Conservation (phyloP, 306 rosid species). For the Datisca glomerata region DNA sequence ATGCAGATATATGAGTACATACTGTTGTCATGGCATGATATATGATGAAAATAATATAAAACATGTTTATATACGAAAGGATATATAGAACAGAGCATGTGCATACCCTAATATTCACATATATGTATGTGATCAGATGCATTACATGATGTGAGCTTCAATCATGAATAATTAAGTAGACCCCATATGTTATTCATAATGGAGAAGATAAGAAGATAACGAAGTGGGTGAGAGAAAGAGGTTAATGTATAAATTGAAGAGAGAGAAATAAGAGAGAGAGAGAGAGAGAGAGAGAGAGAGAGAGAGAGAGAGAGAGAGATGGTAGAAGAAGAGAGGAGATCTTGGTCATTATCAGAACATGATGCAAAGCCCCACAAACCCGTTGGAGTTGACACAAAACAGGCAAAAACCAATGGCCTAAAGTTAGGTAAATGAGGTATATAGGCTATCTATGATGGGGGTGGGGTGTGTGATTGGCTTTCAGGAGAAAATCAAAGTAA, state of each 20-base stretch:
- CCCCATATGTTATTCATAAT: too few relatives aligned
- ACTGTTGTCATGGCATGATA: neutral
- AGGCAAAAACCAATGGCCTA: neutral
- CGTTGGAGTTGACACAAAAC: neutral
- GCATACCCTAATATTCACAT: too few relatives aligned
- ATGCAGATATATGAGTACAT: neutral
- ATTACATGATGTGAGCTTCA: too few relatives aligned
- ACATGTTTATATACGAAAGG: too few relatives aligned
- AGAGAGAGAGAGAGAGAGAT: neutral
- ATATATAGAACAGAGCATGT: too few relatives aligned
- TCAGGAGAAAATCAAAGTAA: neutral
- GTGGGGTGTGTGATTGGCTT: neutral
- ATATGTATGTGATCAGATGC: too few relatives aligned
- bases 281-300: conserved; percentile 6
- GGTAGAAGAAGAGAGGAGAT: too few relatives aligned
- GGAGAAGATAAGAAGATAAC: conserved; percentile 1
- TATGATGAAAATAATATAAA: neutral
- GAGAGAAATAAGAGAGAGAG: conserved; percentile 6
- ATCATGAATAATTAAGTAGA: too few relatives aligned
- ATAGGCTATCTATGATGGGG: neutral
- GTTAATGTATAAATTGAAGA: conserved; percentile 7
- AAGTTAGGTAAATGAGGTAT: neutral
- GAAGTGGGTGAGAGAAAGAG: conserved; percentile 3
- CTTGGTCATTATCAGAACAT: conserved; percentile 12
- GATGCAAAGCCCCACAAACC: conserved; percentile 4